These are phyloP conservation scores for Xylaria acuta DNA, from an alignment of 495 filamentous ascomycete species.

Conservation along the genomic window DNA sequence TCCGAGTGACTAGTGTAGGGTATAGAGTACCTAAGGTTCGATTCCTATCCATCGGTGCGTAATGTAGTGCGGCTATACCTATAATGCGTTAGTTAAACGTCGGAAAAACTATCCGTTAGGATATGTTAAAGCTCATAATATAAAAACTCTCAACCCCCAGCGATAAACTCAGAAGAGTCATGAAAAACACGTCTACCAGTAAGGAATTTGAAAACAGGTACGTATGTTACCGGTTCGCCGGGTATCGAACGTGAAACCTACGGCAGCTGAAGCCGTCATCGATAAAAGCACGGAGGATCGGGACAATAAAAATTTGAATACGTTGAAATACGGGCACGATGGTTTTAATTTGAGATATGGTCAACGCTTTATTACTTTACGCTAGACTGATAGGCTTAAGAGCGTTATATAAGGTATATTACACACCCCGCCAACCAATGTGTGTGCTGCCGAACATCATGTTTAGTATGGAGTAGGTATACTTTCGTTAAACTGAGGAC, in stretches of 20 bases:
- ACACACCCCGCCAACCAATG: background rate
- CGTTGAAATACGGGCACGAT: too few species aligned
- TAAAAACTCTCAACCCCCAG: too few species aligned
- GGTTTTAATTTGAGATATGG: background rate
- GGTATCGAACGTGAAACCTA: background rate
- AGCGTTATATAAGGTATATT: background rate
- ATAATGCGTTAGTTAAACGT: too few species aligned
- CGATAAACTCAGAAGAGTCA: too few species aligned
- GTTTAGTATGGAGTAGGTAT: background rate
- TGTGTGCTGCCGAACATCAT: background rate
- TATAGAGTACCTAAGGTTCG: too few species aligned
- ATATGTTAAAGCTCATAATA: too few species aligned
- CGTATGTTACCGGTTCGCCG: background rate
- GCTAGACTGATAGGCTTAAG: background rate
- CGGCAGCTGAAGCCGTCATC: background rate
- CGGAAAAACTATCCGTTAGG: too few species aligned
- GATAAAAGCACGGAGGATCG: background rate
- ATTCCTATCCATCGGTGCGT: too few species aligned
- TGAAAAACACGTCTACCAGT: background rate
- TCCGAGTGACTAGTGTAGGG: too few species aligned
- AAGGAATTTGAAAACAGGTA: background rate
- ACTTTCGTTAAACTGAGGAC: background rate
- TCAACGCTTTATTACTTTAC: slow-evolving; percentile 5
- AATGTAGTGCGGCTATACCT: too few species aligned
- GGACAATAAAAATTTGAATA: too few species aligned